These are phyloP conservation scores for Morella rubra DNA, from an alignment of 306 rosid species.

Conservation along the genomic window DNA sequence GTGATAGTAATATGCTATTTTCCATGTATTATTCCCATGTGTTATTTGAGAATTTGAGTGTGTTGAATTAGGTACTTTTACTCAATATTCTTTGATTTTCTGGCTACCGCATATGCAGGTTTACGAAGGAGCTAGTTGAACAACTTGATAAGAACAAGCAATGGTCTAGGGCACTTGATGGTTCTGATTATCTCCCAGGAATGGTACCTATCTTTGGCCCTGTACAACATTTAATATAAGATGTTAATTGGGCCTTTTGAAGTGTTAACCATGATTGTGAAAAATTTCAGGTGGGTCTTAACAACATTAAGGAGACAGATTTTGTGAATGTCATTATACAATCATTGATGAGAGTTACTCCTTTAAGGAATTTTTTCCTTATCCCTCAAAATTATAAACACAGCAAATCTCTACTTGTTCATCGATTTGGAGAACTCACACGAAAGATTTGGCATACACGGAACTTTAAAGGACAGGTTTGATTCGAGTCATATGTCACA, in stretches of 20 bases:
- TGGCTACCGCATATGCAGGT: constrained; percentile 44
- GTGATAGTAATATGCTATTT: neutral
- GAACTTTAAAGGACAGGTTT: constrained; percentile 96
- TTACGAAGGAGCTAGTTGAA: constrained; percentile 73
- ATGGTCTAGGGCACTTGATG: constrained; percentile 99
- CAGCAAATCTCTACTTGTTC: constrained; percentile 88
- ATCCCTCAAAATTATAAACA: constrained; percentile 85
- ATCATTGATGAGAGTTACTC: constrained; percentile 93
- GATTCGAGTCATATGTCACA: constrained; percentile 24
- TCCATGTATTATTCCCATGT: neutral
- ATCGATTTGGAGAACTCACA: constrained; percentile 93
- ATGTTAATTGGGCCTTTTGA: constrained; percentile 25
- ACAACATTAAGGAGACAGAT: constrained; percentile 95
- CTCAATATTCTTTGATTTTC: neutral
- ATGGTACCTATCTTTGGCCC: constrained; percentile 56
- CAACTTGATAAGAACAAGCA: constrained; percentile 86
- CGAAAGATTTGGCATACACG: constrained; percentile 98
- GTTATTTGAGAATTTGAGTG: neutral
- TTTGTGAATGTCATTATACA: constrained; percentile 96
- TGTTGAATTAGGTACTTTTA: neutral
- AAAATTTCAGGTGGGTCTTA: constrained; percentile 76
- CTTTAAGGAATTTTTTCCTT: constrained; percentile 88
- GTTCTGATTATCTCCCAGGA: constrained; percentile 98
- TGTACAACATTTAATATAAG: neutral
- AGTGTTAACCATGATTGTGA: constrained; percentile 12